Evolutionary conservation across 768 basidiomycete species (phyloP), one percentile per base, ranked within the genome.

Genomic region (Chalciporus piperatus): DNA sequence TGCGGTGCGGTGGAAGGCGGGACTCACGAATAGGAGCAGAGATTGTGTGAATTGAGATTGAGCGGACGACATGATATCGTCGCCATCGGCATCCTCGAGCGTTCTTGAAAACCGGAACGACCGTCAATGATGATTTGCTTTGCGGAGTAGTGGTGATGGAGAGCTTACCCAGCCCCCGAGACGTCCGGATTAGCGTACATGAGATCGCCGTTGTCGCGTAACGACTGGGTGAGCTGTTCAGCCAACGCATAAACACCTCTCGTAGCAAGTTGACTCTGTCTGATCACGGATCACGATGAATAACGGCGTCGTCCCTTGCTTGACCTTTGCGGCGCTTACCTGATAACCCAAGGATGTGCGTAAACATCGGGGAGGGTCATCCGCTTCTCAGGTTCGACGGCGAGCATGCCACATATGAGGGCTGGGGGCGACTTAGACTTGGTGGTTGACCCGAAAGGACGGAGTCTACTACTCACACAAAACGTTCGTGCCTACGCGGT

Each of bases 31-130:
- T 46, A 93, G 78, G 73, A 89, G 79, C 16, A 94, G 75, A 0
- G 83, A 75, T 59, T 89, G 87, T 0, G 89, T 89, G 67, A 94
- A 94, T 59, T 90, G 88, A 0, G 87, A 83, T 38, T 74, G 72
- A 45, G 75, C 77, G 3, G 83, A 75, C 22, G 76, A 66, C 84
- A 88, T 87, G 54, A 78, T 70, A 39, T 76, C 67, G 58, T 87
- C 85, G 13, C 74, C 82, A 48, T 90, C 85, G 6, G 65, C 70
- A 51, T 83, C 81, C 33, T 71, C 66, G 45, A 30, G 42, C 3
- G 52, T 46, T 17, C 65, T 67, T 39, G 35, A 37, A 32, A 32
- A 32, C 20, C n/a, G 32, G 16, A 17, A 20, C 5, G 25, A 50
- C 16, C 22, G 27, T 50, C 41, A 35, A n/a, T 17, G 11, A n/a